phyloP scores from a whole-genome alignment of 169 alveolate species.

The Eimeria necatrix region DNA sequence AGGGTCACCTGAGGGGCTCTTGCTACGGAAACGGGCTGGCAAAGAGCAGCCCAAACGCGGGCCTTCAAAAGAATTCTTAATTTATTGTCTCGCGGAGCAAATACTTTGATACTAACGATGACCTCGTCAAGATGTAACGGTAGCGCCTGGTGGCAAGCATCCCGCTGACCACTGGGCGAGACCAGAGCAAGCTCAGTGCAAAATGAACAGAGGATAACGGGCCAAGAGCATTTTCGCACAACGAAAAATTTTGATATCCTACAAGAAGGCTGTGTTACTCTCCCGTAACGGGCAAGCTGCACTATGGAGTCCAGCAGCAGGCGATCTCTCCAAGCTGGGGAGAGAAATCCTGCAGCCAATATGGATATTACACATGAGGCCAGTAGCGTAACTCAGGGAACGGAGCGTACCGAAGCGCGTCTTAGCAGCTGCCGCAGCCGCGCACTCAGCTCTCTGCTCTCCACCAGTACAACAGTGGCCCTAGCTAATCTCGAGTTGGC shows the following conservation, averaged over 20 bases:
- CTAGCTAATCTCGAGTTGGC: slow-evolving; percentile 23
- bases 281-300: background rate
- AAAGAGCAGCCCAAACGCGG: too few relatives aligned
- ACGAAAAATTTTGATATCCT: background rate
- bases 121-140: background rate
- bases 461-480: slow-evolving; percentile 42
- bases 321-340: background rate
- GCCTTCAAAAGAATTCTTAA: too few relatives aligned
- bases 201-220: too few relatives aligned
- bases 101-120: too few relatives aligned
- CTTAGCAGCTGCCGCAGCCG: slow-evolving; percentile 74
- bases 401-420: slow-evolving; percentile 59
- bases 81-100: too few relatives aligned
- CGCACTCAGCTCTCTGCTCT: slow-evolving; percentile 53
- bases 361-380: background rate
- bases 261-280: too few relatives aligned
- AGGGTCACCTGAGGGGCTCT: too few relatives aligned
- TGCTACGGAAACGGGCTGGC: too few relatives aligned
- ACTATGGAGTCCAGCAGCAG: background rate
- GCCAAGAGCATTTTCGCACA: background rate
- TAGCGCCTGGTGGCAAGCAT: background rate
- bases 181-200: background rate
- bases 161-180: background rate
- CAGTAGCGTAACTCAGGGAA: slow-evolving; percentile 63
- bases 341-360: background rate